Evolutionary conservation across 2,329 filamentous ascomycete species (phyloP).

Genomic region (Pseudogymnoascus verrucosus): DNA sequence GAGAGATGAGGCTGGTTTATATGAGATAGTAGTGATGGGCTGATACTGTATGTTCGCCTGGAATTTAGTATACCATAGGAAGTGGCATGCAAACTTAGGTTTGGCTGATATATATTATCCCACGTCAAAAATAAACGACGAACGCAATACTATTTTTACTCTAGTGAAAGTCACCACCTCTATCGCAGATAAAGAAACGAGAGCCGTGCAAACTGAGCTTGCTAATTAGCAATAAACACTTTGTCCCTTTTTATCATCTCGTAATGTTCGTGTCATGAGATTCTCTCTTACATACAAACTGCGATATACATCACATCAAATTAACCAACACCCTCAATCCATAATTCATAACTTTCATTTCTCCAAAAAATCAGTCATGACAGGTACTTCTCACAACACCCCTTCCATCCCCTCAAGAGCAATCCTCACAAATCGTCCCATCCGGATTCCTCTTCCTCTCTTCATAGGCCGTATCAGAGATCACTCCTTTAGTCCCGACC

Average conservation of each 20-base stretch:
- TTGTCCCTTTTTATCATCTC: not conserved
- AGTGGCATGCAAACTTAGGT: too few species aligned
- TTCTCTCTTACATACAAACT: not conserved
- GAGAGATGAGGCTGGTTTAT: not conserved
- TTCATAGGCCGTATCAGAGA: not conserved
- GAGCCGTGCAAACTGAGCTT: not conserved
- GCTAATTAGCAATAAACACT: too few species aligned
- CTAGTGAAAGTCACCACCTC: not conserved
- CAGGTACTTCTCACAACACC: not conserved
- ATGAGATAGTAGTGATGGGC: not conserved
- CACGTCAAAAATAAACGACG: not conserved
- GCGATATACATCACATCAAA: not conserved
- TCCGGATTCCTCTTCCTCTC: slow-evolving; percentile 13
- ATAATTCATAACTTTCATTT: not conserved
- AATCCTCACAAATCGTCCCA: slow-evolving; percentile 14
- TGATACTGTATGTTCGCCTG: not conserved
- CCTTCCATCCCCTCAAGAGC: not conserved
- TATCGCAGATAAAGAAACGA: not conserved
- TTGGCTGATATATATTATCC: not conserved
- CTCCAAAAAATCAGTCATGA: not conserved
- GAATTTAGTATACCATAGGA: too few species aligned
- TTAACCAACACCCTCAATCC: not conserved
- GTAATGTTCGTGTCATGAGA: not conserved
- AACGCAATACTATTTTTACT: not conserved
- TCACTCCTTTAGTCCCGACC: not conserved